Base-by-base conservation (phyloP, 2,329 filamentous ascomycete genomes). In the Fusarium camptoceras region DNA sequence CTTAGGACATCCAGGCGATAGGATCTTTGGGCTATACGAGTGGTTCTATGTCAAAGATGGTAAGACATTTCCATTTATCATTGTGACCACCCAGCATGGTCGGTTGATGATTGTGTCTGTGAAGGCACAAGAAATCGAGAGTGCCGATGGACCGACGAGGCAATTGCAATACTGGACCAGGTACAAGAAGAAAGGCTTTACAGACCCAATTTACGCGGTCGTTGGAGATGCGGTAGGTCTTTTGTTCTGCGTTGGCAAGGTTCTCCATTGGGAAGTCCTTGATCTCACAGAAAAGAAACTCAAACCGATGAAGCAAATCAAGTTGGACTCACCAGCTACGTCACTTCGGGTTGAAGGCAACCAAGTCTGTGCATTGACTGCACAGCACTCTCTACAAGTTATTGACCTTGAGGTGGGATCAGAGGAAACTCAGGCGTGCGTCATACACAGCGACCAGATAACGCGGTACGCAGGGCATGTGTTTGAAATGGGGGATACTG, bases 31-130 rank as follows among this genome's bases (percentile, higher is more conserved):
- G 2, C 77, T 94, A 10, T 78, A 85, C 2, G 89, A 92, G 65
- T 94, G 92, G 92, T 77, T 83, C 8, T 88, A 87, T 66, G 79
- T 82, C 31, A 86, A 87, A 58, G 83, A 87, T 39, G 83, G 82
- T n/a, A 87, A 85, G 58, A 83, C 79, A 0, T 91, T 90, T 77
- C 83, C 86, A 3, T 91, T 89, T 74, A 82, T 93, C 31, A 83
- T 93, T 16, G 84, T 92, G 14, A 84, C 87, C 6, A 88, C 87
- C 1, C 83, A 82, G 31, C 79, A 80, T 12, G 88, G 89, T 2
- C 81, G 84, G 8, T 79, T 92, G 15, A 73, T 89, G 22, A 83
- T 92, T 10, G 82, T 90, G 16, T 85, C 87, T 2, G 81, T 86
- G 9, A 81, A 83, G 39, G 66, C 58, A 28, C 47, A 50, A 15